Evolutionary conservation across 106 monocot species (phyloP).

Genomic region (Dendrobium catenatum): DNA sequence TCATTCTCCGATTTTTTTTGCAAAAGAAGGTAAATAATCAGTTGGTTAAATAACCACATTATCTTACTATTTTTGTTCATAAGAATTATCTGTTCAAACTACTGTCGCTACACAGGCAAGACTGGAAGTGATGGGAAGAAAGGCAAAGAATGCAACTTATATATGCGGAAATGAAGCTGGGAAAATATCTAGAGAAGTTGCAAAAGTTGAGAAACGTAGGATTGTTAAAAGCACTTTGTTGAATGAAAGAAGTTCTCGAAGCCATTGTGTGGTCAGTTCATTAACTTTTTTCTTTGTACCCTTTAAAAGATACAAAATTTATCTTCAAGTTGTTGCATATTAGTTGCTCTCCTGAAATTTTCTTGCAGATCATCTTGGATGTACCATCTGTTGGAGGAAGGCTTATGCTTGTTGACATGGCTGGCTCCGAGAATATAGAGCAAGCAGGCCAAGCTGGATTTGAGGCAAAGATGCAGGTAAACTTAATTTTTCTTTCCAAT

Average conservation of each 20-base stretch:
- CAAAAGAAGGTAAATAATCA: neutral
- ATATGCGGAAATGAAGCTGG: constrained; percentile 90
- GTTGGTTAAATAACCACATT: neutral
- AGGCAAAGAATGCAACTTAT: constrained; percentile 90
- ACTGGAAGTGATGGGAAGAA: constrained; percentile 89
- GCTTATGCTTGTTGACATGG: constrained; percentile 99
- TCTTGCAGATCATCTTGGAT: constrained; percentile 77
- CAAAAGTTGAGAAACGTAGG: constrained; percentile 80
- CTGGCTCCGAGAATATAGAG: constrained; percentile 96
- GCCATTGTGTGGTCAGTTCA: constrained; percentile 81
- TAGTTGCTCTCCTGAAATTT: neutral
- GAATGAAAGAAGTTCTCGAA: constrained; percentile 91
- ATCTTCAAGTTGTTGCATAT: neutral
- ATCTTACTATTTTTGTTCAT: neutral
- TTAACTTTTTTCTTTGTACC: neutral
- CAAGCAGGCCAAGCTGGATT: constrained; percentile 90
- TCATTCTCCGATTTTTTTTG: neutral
- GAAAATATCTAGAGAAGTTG: constrained; percentile 85
- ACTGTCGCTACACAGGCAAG: constrained; percentile 34
- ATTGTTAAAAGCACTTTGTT: constrained; percentile 92
- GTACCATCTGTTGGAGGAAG: constrained; percentile 96
- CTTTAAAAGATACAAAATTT: neutral
- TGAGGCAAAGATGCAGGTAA: constrained; percentile 95
- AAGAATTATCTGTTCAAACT: neutral
- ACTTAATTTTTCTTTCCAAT: neutral